A percentile compares a stretch with the other conserved stretches of the same genome.
These are phyloP conservation scores for Entamoeba dispar DNA, from an alignment of 208 protist species.

Conservation along the genomic window DNA sequence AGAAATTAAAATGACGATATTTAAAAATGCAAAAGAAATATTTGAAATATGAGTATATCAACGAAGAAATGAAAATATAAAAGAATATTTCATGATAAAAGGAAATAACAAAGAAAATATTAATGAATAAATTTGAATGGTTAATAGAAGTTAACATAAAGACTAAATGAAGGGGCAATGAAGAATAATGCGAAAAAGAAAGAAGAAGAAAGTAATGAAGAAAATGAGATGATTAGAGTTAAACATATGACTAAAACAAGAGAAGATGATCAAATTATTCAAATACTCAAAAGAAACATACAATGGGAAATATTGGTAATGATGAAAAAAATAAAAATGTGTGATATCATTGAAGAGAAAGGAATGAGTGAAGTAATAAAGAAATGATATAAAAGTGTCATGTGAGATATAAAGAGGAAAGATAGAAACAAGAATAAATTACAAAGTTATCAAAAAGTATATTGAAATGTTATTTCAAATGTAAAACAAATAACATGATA, in stretches of 20 bases:
- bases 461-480: neutral
- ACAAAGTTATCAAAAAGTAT: neutral
- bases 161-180: neutral
- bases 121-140: neutral
- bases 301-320: neutral
- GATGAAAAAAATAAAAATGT: neutral
- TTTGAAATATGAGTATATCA: neutral
- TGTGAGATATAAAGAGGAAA: neutral
- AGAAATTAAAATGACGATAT: neutral
- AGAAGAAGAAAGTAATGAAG: neutral
- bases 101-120: neutral
- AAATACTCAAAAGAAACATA: neutral
- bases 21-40: neutral
- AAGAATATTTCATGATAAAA: neutral
- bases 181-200: neutral
- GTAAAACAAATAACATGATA: neutral
- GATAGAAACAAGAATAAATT: neutral
- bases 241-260: neutral
- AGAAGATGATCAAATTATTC: neutral
- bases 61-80: neutral
- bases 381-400: neutral
- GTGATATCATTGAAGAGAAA: neutral
- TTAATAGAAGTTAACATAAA: neutral
- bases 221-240: neutral
- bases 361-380: neutral